Conservation (phyloP, 1,284 basidiomycete species). For the Ustilago curta region DNA sequence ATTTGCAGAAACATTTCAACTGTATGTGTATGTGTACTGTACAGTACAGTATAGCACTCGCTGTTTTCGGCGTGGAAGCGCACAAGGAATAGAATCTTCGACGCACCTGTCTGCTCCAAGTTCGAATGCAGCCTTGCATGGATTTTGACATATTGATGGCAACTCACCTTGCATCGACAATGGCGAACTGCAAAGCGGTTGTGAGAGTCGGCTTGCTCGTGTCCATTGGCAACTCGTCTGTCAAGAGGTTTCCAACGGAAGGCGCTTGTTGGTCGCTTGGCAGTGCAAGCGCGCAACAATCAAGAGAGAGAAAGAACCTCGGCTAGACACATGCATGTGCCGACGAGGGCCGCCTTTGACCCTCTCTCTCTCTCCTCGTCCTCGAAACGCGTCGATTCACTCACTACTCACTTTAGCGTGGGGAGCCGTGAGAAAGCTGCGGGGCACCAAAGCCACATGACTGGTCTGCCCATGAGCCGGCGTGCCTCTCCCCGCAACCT, state of each 20-base stretch:
- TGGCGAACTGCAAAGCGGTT: too few species aligned
- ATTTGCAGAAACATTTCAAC: neutral
- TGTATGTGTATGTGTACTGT: neutral
- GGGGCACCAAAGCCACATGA: constrained; percentile 15
- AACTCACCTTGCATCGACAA: too few species aligned
- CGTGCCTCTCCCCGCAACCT: constrained; percentile 6
- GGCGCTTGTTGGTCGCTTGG: neutral
- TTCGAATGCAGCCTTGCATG: neutral
- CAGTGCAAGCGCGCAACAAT: neutral
- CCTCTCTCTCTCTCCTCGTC: neutral
- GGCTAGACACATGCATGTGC: neutral
- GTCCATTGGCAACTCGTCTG: too few species aligned
- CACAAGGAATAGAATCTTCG: neutral
- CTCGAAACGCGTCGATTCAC: neutral
- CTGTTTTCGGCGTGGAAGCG: neutral
- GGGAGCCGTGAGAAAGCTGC: constrained; percentile 6
- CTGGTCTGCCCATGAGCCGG: neutral
- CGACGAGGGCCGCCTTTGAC: neutral
- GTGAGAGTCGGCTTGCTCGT: too few species aligned
- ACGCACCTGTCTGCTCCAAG: neutral
- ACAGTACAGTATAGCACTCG: too few species aligned
- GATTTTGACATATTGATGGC: too few species aligned
- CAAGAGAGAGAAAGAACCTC: constrained; percentile 3
- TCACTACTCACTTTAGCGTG: too few species aligned
- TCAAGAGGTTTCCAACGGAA: neutral